Evolutionary conservation across 2,329 filamentous ascomycete genomes (phyloP), one percentile per base, ranked within the genome.

Genomic region (Trichoderma citrinoviride): DNA sequence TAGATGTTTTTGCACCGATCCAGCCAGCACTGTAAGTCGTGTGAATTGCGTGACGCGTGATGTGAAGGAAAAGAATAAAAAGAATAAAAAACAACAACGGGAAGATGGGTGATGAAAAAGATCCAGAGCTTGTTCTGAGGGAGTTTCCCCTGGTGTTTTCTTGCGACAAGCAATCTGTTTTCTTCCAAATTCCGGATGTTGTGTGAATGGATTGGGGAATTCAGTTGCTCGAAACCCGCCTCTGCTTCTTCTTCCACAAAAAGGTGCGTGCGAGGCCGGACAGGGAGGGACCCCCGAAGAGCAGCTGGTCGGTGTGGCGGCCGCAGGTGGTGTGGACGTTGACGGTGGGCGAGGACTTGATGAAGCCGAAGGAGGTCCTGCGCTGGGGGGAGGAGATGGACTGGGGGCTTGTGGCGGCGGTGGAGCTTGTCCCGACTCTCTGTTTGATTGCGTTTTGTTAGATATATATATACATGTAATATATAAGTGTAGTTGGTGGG

Each of bases 261-360:
- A 66, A 61, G 8, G 65, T 25, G 52, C 78, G 77, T 68, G 79
- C 79, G 40, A 82, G 71, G 50, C 80, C 79, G 7, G 76, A 72
- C 23, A 83, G 70, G 2, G 79, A 82, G 47, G 79, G 79, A 1
- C 83, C 83, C 40, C 81, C 76, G 66, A 85, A 82, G 15, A 85
- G 74, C 65, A 79, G 83, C 69, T 85, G 81, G 68, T 84, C 79
- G 44, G 81, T 81, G 72, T 85, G 83, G 15, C 83, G 78, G 15
- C 83, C 83, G 67, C 83, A 85, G 65, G 83, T 82, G 41, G 82
- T 85, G 73, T 84, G 79, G 47, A 81, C 78, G 67, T 85, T 85
- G 68, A 80, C 77, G 8, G 76, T 78, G 21, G 76, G 78, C n/a
- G 76, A 71, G 7, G 78, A 70, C 69, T 74, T 77, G 68, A 77